Conservation (phyloP, 2,329 filamentous ascomycete genomes). For the Exserohilum rostratum region DNA sequence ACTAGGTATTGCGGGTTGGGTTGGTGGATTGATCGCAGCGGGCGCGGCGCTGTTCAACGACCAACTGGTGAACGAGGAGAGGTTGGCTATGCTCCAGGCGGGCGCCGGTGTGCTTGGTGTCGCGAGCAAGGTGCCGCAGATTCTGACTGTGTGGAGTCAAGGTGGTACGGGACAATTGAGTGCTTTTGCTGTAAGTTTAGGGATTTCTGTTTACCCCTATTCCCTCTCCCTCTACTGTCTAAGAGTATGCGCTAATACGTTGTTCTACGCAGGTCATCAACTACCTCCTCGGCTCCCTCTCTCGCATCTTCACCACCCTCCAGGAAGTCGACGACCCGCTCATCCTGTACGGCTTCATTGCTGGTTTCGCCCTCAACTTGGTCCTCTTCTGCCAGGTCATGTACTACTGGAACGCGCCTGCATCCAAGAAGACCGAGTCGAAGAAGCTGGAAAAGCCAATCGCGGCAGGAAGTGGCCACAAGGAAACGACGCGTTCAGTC, state of each 20-base stretch:
- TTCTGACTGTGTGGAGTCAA: constrained; percentile 80
- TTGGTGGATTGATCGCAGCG: constrained; percentile 74
- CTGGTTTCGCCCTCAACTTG: constrained; percentile 87
- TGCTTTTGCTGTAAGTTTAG: constrained; percentile 82
- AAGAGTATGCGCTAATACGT: neutral
- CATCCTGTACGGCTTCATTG: constrained; percentile 92
- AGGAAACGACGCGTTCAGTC: constrained; percentile 39
- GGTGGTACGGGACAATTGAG: constrained; percentile 94
- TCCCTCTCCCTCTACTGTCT: neutral
- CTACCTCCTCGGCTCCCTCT: constrained; percentile 90
- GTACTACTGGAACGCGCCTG: constrained; percentile 84
- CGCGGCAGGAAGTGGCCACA: constrained; percentile 33
- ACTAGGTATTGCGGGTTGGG: constrained; percentile 73
- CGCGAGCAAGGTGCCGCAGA: constrained; percentile 93
- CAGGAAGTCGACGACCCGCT: constrained; percentile 97
- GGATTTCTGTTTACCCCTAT: neutral
- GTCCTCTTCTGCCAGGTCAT: constrained; percentile 89
- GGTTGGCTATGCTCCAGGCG: constrained; percentile 78
- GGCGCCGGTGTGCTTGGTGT: constrained; percentile 82
- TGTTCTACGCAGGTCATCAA: constrained; percentile 79
- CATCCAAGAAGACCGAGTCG: constrained; percentile 46
- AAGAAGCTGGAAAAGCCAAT: constrained; percentile 50
- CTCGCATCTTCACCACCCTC: constrained; percentile 95
- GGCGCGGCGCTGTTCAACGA: constrained; percentile 73
- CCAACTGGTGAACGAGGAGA: constrained; percentile 67